Evolutionary conservation across 75 land plant genomes (phyloP).

Genomic region (Selaginella moellendorffii): DNA sequence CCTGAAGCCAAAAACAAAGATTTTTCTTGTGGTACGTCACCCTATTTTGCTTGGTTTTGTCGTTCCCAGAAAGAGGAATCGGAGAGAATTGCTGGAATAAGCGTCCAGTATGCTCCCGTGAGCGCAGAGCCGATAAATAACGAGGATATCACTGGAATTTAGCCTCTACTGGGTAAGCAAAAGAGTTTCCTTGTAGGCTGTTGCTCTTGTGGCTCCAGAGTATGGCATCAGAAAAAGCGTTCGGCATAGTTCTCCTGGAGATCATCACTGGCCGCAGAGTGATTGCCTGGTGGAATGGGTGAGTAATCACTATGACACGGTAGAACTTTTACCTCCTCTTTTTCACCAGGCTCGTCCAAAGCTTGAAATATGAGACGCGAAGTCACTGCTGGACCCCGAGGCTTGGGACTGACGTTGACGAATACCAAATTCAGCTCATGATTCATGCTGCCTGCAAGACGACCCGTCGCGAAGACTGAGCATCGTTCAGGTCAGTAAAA

Average conservation of each 20-base stretch:
- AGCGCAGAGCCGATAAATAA: slow-evolving; percentile 17
- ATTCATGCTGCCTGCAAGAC: neutral
- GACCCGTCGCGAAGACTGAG: neutral
- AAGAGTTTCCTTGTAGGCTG: too few species aligned
- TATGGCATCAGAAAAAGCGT: neutral
- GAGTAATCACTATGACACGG: too few species aligned
- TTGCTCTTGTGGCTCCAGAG: neutral
- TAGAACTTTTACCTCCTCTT: too few species aligned
- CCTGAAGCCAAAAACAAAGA: too few species aligned
- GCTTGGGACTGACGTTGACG: neutral
- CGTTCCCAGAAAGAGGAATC: slow-evolving; percentile 9
- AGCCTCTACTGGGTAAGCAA: neutral
- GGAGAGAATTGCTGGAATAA: slow-evolving; percentile 27
- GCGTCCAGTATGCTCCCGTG: slow-evolving; percentile 35
- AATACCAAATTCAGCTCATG: neutral
- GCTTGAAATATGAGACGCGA: neutral
- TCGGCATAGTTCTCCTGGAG: neutral
- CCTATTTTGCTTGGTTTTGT: too few species aligned
- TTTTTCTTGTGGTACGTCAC: too few species aligned
- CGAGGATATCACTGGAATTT: neutral
- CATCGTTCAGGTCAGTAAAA: neutral
- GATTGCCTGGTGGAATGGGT: neutral
- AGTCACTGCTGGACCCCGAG: neutral
- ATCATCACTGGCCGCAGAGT: neutral
- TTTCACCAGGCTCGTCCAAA: neutral